A percentile compares a stretch with the other conserved stretches of the same genome.
Evolutionary conservation across 2,329 filamentous ascomycete genomes (phyloP).

Genomic region (Huntiella abstrusa): DNA sequence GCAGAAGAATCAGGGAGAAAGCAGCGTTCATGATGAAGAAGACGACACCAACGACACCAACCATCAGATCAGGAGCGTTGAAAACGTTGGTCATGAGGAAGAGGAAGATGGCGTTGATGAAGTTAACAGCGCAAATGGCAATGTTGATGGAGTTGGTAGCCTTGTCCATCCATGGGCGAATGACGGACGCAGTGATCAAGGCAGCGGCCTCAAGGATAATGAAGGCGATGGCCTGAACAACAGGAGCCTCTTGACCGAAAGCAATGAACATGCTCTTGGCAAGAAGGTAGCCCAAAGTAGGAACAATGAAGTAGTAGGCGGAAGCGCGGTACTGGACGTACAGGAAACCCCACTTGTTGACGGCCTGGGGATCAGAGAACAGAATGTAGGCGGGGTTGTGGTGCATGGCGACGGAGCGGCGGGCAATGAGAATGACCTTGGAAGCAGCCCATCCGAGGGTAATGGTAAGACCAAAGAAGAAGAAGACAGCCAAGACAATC

Average conservation of each 20-base stretch:
- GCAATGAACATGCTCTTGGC: conserved; percentile 80
- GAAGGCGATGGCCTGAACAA: conserved; percentile 63
- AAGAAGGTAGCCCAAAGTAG: conserved; percentile 58
- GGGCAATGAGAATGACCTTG: conserved; percentile 79
- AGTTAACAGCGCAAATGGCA: conserved; percentile 74
- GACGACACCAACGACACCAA: conserved; percentile 72
- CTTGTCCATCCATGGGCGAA: conserved; percentile 97
- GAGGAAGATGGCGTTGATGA: conserved; percentile 75
- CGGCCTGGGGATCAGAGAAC: conserved; percentile 79
- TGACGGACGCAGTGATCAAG: conserved; percentile 57
- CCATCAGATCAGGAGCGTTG: conserved; percentile 62
- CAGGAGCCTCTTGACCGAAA: conserved; percentile 51
- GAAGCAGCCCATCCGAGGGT: conserved; percentile 71
- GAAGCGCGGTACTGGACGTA: conserved; percentile 94
- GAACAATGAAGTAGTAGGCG: conserved; percentile 87
- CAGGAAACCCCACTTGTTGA: conserved; percentile 97
- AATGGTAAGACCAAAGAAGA: conserved; percentile 60
- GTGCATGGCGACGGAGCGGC: conserved; percentile 75
- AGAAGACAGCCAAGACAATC: conserved; percentile 73
- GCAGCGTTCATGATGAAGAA: conserved; percentile 77
- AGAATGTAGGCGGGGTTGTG: conserved; percentile 94
- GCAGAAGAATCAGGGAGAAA: conserved; percentile 62
- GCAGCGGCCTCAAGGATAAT: conserved; percentile 65
- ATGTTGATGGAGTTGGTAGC: conserved; percentile 96
- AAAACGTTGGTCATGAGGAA: conserved; percentile 80